These are phyloP conservation scores for Penicillium dipodomyicola DNA, from an alignment of 495 filamentous ascomycete species.

Conservation along the genomic window DNA sequence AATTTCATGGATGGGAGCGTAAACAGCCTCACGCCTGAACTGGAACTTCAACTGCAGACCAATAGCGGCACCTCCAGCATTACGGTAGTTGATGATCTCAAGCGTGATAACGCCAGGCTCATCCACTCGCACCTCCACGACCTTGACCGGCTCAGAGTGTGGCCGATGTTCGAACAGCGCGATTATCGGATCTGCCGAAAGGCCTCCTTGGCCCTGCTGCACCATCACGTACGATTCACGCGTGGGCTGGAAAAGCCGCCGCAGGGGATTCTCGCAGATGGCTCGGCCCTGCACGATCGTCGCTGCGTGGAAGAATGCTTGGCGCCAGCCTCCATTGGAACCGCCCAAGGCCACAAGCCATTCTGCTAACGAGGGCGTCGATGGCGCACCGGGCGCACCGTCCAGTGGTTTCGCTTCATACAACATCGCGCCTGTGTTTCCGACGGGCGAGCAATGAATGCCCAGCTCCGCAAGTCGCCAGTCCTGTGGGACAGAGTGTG, in stretches of 20 bases:
- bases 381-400: conserved; percentile 33
- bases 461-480: conserved; percentile 43
- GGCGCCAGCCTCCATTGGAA: conserved; percentile 77
- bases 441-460: no score
- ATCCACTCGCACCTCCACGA: conserved; percentile 74
- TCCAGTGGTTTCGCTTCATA: conserved; percentile 59
- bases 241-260: conserved; percentile 51
- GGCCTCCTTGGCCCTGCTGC: conserved; percentile 48
- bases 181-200: conserved; percentile 74
- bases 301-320: conserved; percentile 87
- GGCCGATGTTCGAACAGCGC: no score
- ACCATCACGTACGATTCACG: conserved; percentile 51
- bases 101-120: conserved; percentile 75
- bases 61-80: conserved; percentile 70
- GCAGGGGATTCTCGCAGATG: conserved; percentile 94
- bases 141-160: conserved; percentile 60
- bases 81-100: conserved; percentile 85
- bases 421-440: no score
- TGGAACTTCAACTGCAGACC: conserved; percentile 79
- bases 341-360: conserved; percentile 93
- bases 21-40: conserved; percentile 90
- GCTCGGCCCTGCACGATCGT: conserved; percentile 92
- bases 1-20: conserved; percentile 90
- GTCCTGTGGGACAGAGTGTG: no score
- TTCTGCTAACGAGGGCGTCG: conserved; percentile 21